Base-by-base conservation (phyloP, 371 early-diverging fungal species). In the Syncephalastrum sp. region DNA sequence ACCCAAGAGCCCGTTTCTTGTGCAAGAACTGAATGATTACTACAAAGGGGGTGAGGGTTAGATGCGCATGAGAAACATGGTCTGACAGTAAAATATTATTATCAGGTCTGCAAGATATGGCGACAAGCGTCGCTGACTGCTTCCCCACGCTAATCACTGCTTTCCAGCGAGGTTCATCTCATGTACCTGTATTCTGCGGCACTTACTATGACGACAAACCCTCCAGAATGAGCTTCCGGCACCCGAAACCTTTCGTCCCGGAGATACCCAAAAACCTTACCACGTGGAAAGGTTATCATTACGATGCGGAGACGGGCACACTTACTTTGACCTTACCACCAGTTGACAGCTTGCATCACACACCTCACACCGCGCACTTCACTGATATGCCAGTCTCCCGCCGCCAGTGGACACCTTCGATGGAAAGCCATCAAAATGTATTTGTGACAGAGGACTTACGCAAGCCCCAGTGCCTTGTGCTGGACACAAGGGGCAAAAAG, bases 11-110 rank as follows among this genome's bases (percentile, higher is more conserved):
- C 93, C 93, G 0, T 90, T 91, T 68, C 65, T 95, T 53, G 77
- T 82, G 0, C 89, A 92, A 57, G 74, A 88, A 15, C 63, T 90
- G 42, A 79, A 82, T 41, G 74, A 81, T 41, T 92, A 93, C 57
- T 82, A 85, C 55, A 75, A 81, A 52, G 93, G 95, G 42, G 93
- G 92, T 75, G 69, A 50, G n/a, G 17, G 33, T 42, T 43, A 50
- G 21, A 53, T 15, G 42, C 15, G 41, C n/a, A 27, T 33, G 5
- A 17, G 4, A 25, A 8, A 15, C 4, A 15, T 0, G 45, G 10
- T 23, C 21, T 42, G 33, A 24, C 38, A 68, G 23, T 51, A 44
- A 54, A 6, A 1, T 42, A 43, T 41, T 10, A 6, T 50, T 54
- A 6, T 50, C 52, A 77, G 84, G 87, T 0, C 43, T 89, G 1